Evolutionary conservation across 192 early-diverging fungal species (phyloP).

Genomic region (Coemansia sp.): DNA sequence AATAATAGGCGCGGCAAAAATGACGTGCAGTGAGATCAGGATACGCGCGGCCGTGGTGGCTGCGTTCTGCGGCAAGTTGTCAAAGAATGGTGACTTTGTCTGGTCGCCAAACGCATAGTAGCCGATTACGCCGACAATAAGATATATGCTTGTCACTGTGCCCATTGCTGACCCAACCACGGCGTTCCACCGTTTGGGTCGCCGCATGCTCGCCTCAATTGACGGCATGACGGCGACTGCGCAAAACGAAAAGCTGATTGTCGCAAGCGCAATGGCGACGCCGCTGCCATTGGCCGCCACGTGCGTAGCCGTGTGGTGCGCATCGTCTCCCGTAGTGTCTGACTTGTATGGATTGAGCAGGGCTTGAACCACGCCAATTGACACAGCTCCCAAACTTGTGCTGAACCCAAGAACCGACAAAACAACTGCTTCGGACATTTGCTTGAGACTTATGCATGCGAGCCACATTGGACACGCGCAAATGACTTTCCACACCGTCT

Average conservation of each 20-base stretch:
- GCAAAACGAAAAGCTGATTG: conserved; percentile 76
- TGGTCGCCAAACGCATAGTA: conserved; percentile 72
- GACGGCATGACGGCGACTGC: conserved; percentile 80
- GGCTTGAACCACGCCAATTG: conserved; percentile 63
- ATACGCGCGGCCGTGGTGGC: conserved; percentile 63
- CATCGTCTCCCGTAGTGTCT: conserved; percentile 1
- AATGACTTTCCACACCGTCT: conserved; percentile 64
- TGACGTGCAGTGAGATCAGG: conserved; percentile 78
- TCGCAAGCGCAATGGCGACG: conserved; percentile 70
- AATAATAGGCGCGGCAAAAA: conserved; percentile 79
- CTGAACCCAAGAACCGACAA: conserved; percentile 70
- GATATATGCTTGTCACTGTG: conserved; percentile 66
- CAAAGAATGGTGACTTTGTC: conserved; percentile 64
- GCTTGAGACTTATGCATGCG: conserved; percentile 72
- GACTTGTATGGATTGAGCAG: conserved; percentile 34
- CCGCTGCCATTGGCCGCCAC: conserved; percentile 53
- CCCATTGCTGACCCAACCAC: conserved; percentile 64
- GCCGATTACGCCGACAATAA: conserved; percentile 67
- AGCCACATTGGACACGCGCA: conserved; percentile 60
- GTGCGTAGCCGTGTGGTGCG: conserved; percentile 35
- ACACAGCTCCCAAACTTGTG: conserved; percentile 67
- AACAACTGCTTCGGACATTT: conserved; percentile 75
- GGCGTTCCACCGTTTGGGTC: conserved; percentile 63
- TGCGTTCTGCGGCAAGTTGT: conserved; percentile 62
- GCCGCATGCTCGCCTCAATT: conserved; percentile 74